Evolutionary conservation across 192 early-diverging fungal species (phyloP).

Genomic region (Neocallimastix lanati): DNA sequence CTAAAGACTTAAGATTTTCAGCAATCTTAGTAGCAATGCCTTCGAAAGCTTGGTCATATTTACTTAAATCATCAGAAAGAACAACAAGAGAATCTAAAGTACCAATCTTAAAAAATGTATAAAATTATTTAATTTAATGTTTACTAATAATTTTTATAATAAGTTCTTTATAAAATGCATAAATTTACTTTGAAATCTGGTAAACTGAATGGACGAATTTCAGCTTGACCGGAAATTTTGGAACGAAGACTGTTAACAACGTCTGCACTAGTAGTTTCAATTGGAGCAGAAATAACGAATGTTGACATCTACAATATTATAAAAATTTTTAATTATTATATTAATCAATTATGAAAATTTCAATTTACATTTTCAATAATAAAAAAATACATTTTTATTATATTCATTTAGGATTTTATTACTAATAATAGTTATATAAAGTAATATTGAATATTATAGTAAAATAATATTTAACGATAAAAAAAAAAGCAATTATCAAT

Average conservation of each 20-base stretch:
- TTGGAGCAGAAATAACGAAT: conserved; percentile 62
- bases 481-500: no score
- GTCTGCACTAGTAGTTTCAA: conserved; percentile 56
- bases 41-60: conserved; percentile 65
- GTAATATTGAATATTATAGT: no score
- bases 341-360: background rate
- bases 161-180: no score
- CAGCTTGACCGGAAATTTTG: conserved; percentile 31
- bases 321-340: background rate
- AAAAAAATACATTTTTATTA: background rate
- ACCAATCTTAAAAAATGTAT: conserved; percentile 53
- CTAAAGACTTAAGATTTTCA: conserved; percentile 63
- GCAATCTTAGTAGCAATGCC: conserved; percentile 55
- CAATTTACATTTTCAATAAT: background rate
- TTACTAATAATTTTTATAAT: no score
- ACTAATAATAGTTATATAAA: no score
- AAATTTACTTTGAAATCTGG: conserved; percentile 82
- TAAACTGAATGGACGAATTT: conserved; percentile 62
- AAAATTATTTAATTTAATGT: no score
- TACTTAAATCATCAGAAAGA: conserved; percentile 85
- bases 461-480: no score
- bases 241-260: conserved; percentile 24
- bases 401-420: no score
- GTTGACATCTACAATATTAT: background rate
- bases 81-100: conserved; percentile 85